phyloP scores from a whole-genome alignment of 2,329 filamentous ascomycete genomes.

The Geoglossum cookeanum region DNA sequence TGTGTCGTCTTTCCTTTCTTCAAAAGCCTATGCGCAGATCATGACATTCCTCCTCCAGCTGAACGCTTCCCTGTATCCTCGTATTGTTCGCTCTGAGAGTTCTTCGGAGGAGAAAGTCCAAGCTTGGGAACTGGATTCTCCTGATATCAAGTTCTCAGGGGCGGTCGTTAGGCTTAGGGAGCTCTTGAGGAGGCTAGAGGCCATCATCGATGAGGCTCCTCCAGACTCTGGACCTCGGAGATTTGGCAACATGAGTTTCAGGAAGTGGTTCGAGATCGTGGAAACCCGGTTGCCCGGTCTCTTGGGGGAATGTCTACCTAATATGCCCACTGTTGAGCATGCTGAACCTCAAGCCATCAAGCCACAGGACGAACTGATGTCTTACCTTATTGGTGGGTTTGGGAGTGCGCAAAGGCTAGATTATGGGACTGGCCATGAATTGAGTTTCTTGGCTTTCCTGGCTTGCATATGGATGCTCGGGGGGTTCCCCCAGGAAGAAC shows the following conservation, averaged over 20 bases:
- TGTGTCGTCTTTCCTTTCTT: slow-evolving; percentile 60
- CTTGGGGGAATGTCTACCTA: slow-evolving; percentile 36
- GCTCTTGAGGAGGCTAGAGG: slow-evolving; percentile 44
- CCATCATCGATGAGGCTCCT: slow-evolving; percentile 57
- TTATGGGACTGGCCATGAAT: slow-evolving; percentile 89
- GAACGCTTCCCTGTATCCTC: slow-evolving; percentile 68
- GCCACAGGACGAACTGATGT: slow-evolving; percentile 47
- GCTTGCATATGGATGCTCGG: slow-evolving; percentile 81
- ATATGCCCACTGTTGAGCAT: slow-evolving; percentile 21
- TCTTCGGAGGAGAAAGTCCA: slow-evolving; percentile 23
- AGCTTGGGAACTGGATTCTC: slow-evolving; percentile 30
- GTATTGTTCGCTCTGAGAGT: slow-evolving; percentile 25
- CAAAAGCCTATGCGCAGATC: slow-evolving; percentile 71
- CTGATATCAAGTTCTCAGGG: slow-evolving; percentile 28
- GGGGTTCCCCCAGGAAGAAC: slow-evolving; percentile 40
- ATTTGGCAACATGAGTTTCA: slow-evolving; percentile 84
- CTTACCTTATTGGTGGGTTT: slow-evolving; percentile 71
- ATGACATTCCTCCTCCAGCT: slow-evolving; percentile 77
- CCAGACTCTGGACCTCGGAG: slow-evolving; percentile 71
- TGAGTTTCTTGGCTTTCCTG: slow-evolving; percentile 86
- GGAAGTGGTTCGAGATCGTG: slow-evolving; percentile 59
- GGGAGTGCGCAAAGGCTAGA: slow-evolving; percentile 79
- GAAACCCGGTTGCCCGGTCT: slow-evolving; percentile 38
- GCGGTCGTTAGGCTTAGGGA: slow-evolving; percentile 44
- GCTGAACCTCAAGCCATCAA: slow-evolving; percentile 20